Evolutionary conservation across 495 filamentous ascomycete species (phyloP).

Genomic region (Letharia columbiana): DNA sequence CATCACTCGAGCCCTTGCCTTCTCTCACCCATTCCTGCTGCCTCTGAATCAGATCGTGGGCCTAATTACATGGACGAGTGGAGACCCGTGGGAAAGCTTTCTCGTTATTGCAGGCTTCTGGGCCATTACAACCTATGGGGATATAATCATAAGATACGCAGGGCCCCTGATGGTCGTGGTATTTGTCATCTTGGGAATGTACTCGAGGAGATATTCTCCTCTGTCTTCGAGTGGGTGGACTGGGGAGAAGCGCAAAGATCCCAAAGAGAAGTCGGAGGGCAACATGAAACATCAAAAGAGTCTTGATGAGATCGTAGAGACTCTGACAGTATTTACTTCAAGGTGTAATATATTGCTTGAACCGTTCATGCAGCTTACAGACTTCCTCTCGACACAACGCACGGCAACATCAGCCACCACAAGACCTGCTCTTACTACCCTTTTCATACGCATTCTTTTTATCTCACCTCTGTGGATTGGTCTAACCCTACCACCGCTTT

Average conservation of each 20-base stretch:
- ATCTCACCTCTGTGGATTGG: constrained; percentile 81
- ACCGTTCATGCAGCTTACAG: constrained; percentile 76
- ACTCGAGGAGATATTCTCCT: constrained; percentile 79
- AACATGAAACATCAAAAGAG: constrained; percentile 69
- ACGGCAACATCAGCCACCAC: constrained; percentile 90
- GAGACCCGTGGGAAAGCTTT: constrained; percentile 95
- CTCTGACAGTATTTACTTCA: constrained; percentile 74
- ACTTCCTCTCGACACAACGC: constrained; percentile 85
- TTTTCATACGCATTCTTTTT: constrained; percentile 82
- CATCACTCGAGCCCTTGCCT: constrained; percentile 83
- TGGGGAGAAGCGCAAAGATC: constrained; percentile 45
- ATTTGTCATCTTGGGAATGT: constrained; percentile 82
- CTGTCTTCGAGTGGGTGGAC: constrained; percentile 77
- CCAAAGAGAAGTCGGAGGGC: constrained; percentile 46
- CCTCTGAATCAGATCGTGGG: constrained; percentile 77
- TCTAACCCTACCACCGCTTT: constrained; percentile 70
- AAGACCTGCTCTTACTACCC: constrained; percentile 75
- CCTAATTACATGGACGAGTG: constrained; percentile 84
- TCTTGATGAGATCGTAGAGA: constrained; percentile 93
- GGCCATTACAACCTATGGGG: constrained; percentile 77
- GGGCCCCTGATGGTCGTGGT: constrained; percentile 78
- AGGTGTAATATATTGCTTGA: constrained; percentile 88
- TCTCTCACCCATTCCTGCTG: constrained; percentile 86
- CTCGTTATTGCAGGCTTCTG: constrained; percentile 77
- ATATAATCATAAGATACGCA: constrained; percentile 63